Evolutionary conservation across 2,329 filamentous ascomycete species (phyloP).

Genomic region (Botrytis fabae): DNA sequence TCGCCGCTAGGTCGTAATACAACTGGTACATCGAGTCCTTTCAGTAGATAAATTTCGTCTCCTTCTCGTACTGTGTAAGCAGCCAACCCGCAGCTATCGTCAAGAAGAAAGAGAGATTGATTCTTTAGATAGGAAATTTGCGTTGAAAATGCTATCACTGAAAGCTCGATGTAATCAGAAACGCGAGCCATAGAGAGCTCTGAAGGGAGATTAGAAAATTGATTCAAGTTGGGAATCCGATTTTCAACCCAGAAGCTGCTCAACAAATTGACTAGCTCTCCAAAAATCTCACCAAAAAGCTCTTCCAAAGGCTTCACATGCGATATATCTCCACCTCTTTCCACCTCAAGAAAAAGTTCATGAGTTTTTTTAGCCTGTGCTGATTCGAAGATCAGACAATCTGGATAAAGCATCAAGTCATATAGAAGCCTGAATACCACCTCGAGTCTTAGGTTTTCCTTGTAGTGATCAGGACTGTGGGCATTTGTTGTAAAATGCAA

Average conservation of each 20-base stretch:
- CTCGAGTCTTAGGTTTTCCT: too few relatives aligned
- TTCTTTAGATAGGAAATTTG: too few relatives aligned
- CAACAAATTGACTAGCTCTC: fast-evolving
- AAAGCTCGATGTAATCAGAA: too few relatives aligned
- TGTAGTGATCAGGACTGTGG: too few relatives aligned
- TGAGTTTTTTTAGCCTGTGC: neutral
- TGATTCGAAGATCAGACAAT: neutral
- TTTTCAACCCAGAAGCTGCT: neutral
- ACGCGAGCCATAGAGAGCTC: too few relatives aligned
- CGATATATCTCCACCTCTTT: neutral
- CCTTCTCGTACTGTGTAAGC: neutral
- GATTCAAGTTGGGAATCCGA: neutral
- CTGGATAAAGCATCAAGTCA: neutral
- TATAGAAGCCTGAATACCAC: neutral
- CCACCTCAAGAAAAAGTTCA: neutral
- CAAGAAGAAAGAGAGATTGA: too few relatives aligned
- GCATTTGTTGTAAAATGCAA: neutral
- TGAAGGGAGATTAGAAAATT: too few relatives aligned
- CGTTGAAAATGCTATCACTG: too few relatives aligned
- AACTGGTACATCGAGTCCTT: neutral
- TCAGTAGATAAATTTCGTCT: neutral
- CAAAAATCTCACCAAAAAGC: neutral
- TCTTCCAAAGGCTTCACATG: too few relatives aligned
- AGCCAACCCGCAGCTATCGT: neutral
- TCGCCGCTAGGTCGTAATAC: neutral